Conservation (phyloP, 805 yeast species). For the Saccharomycopsis malanga region DNA sequence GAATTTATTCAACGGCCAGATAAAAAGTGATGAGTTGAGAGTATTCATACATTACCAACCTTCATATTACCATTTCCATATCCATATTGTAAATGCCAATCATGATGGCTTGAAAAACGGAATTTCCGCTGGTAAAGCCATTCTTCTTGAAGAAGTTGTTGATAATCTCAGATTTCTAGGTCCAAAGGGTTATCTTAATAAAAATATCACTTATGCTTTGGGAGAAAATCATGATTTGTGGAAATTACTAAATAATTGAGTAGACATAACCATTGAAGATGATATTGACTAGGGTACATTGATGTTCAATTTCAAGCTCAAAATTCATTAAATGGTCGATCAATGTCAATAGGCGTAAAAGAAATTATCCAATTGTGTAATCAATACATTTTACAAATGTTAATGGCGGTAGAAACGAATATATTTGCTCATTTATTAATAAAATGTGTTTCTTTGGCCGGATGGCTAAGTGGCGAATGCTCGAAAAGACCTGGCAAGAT, state of each 20-base stretch:
- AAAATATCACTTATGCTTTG: slow-evolving; percentile 56
- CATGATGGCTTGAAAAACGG: slow-evolving; percentile 67
- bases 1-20: slow-evolving; percentile 34
- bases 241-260: slow-evolving; percentile 26
- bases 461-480: too few relatives aligned
- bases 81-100: slow-evolving; percentile 73
- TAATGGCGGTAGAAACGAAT: too few relatives aligned
- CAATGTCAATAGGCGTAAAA: too few relatives aligned
- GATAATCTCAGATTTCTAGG: slow-evolving; percentile 55
- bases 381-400: too few relatives aligned
- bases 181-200: slow-evolving; percentile 27
- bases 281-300: not conserved
- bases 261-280: not conserved
- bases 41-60: slow-evolving; percentile 92
- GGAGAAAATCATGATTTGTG: slow-evolving; percentile 79
- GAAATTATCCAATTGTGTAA: too few relatives aligned
- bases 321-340: too few relatives aligned
- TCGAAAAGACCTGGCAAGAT: too few relatives aligned
- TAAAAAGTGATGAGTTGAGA: slow-evolving; percentile 54
- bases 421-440: too few relatives aligned
- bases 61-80: slow-evolving; percentile 90
- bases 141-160: slow-evolving; percentile 72
- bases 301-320: too few relatives aligned
- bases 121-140: slow-evolving; percentile 71
- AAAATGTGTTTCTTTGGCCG: too few relatives aligned